Evolutionary conservation across 2,329 filamentous ascomycete genomes (phyloP).

Genomic region (Sclerotiophoma versabilis): DNA sequence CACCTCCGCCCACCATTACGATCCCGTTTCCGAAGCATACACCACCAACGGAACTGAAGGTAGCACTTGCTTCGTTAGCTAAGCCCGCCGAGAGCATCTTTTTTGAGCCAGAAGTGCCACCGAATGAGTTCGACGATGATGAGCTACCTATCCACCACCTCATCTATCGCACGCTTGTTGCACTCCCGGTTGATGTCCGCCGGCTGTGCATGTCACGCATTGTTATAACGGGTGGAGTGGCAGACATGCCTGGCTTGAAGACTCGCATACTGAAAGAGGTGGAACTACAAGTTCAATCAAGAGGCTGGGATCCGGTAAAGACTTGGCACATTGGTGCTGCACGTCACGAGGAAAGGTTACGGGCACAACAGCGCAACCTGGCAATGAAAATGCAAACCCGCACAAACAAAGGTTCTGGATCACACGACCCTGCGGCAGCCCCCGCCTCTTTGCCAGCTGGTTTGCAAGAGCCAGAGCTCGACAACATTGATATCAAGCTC

Average conservation of each 20-base stretch:
- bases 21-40: slow-evolving; percentile 44
- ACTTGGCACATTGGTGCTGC: slow-evolving; percentile 68
- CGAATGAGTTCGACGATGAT: slow-evolving; percentile 78
- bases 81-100: slow-evolving; percentile 78
- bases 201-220: slow-evolving; percentile 88
- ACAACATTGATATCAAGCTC: slow-evolving; percentile 67
- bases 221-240: slow-evolving; percentile 82
- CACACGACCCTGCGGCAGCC: slow-evolving; percentile 19
- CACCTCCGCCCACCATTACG: slow-evolving; percentile 40
- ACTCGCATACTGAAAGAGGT: slow-evolving; percentile 79
- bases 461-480: slow-evolving; percentile 58
- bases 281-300: slow-evolving; percentile 66
- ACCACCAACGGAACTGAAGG: slow-evolving; percentile 61
- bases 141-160: slow-evolving; percentile 80
- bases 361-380: slow-evolving; percentile 30
- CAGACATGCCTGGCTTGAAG: slow-evolving; percentile 80
- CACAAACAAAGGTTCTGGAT: slow-evolving; percentile 32
- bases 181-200: slow-evolving; percentile 81
- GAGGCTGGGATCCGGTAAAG: slow-evolving; percentile 79
- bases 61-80: slow-evolving; percentile 75
- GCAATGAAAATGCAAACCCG: slow-evolving; percentile 31
- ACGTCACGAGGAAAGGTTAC: slow-evolving; percentile 37
- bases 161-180: slow-evolving; percentile 76
- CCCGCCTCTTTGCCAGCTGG: slow-evolving; percentile 44
- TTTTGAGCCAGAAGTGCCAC: slow-evolving; percentile 65